These are phyloP conservation scores for Hyphopichia homilentoma DNA, from an alignment of 805 yeast species.

Conservation along the genomic window DNA sequence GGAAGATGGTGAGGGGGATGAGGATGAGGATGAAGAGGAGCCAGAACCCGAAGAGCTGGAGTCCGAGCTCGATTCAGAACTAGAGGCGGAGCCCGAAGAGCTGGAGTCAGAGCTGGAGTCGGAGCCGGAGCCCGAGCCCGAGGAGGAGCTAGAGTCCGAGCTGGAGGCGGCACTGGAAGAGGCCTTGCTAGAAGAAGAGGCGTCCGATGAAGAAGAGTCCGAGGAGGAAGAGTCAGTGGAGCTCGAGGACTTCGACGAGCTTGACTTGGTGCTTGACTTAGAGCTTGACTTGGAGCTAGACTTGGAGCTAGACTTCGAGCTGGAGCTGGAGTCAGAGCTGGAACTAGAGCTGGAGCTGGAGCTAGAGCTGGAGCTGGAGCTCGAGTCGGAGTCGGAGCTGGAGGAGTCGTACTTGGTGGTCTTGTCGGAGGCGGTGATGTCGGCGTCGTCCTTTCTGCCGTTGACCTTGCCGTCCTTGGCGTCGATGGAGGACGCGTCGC, in stretches of 20 bases:
- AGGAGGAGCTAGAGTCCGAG: neutral
- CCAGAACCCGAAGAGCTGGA: no score
- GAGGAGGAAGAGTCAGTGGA: neutral
- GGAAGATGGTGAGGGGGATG: conserved; percentile 2
- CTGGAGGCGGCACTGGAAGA: neutral
- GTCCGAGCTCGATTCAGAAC: conserved; percentile 1
- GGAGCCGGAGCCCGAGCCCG: neutral
- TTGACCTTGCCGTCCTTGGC: conserved; percentile 57
- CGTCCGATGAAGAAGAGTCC: neutral
- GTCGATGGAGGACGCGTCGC: conserved; percentile 54
- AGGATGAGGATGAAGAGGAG: conserved; percentile 1
- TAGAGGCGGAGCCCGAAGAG: conserved; percentile 1
- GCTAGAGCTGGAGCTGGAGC: conserved; percentile 1
- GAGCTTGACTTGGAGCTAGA: neutral
- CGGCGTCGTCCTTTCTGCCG: conserved; percentile 48
- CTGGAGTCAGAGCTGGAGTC: neutral
- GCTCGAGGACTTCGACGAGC: neutral
- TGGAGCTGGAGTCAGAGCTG: conserved; percentile 1
- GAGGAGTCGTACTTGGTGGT: neutral
- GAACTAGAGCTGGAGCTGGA: conserved; percentile 1
- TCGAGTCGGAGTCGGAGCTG: conserved; percentile 1
- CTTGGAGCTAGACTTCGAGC: conserved; percentile 1
- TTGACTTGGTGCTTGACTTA: neutral
- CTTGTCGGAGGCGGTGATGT: conserved; percentile 5
- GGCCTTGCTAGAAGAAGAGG: neutral